Evolutionary conservation across 164 flowering plant species (phyloP).

Genomic region (Liquidambar formosana): DNA sequence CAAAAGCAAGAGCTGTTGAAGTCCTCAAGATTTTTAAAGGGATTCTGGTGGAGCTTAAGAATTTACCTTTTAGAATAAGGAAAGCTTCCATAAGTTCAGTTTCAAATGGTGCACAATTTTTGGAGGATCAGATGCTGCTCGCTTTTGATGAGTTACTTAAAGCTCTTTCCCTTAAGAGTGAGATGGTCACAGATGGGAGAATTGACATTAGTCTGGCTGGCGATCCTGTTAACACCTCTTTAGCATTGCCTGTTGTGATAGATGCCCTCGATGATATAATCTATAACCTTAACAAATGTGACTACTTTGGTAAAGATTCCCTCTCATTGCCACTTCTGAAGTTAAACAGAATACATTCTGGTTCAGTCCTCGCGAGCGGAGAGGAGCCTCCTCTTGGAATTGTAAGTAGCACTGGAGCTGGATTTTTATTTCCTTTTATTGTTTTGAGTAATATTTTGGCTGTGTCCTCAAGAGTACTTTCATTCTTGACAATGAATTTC

Average conservation of each 20-base stretch:
- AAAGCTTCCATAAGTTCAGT: slow-evolving; percentile 37
- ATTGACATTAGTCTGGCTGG: slow-evolving; percentile 55
- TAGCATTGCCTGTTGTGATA: slow-evolving; percentile 81
- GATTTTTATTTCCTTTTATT: neutral
- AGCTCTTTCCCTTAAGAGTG: slow-evolving; percentile 60
- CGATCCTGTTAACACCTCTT: slow-evolving; percentile 71
- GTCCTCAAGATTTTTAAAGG: slow-evolving; percentile 45
- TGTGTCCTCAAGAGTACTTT: neutral
- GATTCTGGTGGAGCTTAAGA: slow-evolving; percentile 45
- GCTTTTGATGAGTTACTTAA: slow-evolving; percentile 44
- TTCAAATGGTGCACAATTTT: slow-evolving; percentile 19
- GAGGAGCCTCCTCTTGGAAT: slow-evolving; percentile 95
- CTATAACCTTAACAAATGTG: slow-evolving; percentile 30
- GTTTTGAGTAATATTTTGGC: neutral
- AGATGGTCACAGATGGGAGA: slow-evolving; percentile 38
- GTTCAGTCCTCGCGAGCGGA: slow-evolving; percentile 85
- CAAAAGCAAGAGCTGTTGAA: slow-evolving; percentile 44
- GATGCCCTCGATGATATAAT: slow-evolving; percentile 66
- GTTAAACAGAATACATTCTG: slow-evolving; percentile 75
- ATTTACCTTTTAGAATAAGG: slow-evolving; percentile 56
- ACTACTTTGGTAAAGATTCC: slow-evolving; percentile 38
- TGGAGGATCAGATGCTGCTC: slow-evolving; percentile 37
- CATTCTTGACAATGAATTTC: slow-evolving; percentile 14
- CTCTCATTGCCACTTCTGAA: slow-evolving; percentile 62
- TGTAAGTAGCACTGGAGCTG: slow-evolving; percentile 51